Base-by-base conservation (phyloP, 108 stramenopile genomes). In the Hondaea fermentalgiana region DNA sequence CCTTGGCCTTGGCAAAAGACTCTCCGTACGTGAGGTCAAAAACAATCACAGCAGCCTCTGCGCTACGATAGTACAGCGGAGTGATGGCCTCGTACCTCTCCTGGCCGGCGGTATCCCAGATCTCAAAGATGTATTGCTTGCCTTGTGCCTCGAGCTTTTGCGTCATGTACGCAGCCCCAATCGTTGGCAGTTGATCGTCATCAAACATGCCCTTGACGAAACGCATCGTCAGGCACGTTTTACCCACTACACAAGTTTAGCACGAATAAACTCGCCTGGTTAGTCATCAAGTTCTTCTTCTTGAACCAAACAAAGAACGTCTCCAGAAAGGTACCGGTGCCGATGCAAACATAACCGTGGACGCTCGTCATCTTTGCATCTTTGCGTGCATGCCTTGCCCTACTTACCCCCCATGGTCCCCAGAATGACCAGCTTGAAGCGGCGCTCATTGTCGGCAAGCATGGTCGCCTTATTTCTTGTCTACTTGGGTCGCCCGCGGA, bases 71-170 rank as follows among this genome's bases (percentile, higher is more conserved):
- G 93, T 97, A 98, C 88, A 96, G 97, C 45, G 96, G 95, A 44
- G 98, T 98, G 55, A 98, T 91, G 58, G 94, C 94, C 21, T 96
- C 96, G 92, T 97, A 98, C 72, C 98, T 90, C 91, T 98, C 98
- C 92, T 97, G 97, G 55, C 97, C 97, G 12, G 97, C 97, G 10
- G 97, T 97, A 92, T 97, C 97, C 97, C 97, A 97, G 51, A 83
- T 83, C 76, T 83, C 76, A 83, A 83, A 83, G 28, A 83, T 83
- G 51, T 83, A 83, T 53, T 83, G 76, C 49, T 53, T 83, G 25
- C 76, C 76, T 23, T 55, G 43, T 12, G 76, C 45, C 76, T 83
- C 76, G 6, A 83, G 45, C 28, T 83, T 83, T 28, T 83, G 45
- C 49, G 76, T 83, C 76, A 83, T 83, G 76, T 83, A 83, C 10